phyloP scores from a whole-genome alignment of 768 basidiomycete genomes.

The Sistotremastrum niveocremeum region DNA sequence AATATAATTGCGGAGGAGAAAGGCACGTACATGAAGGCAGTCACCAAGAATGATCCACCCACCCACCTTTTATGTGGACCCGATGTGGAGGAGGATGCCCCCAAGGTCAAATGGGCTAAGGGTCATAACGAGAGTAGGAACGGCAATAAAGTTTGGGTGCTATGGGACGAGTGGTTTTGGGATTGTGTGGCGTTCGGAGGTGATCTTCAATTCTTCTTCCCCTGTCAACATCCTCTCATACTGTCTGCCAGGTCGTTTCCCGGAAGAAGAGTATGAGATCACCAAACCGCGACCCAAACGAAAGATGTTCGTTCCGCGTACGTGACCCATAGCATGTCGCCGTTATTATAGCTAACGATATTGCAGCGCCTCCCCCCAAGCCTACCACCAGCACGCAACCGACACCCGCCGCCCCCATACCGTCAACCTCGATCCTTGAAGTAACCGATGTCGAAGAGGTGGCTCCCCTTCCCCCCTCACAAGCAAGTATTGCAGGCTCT shows the following conservation, averaged over 20 bases:
- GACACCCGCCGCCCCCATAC: slow-evolving; percentile 3
- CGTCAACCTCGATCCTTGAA: slow-evolving; percentile 11
- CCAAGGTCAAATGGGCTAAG: slow-evolving; percentile 69
- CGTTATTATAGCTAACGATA: slow-evolving; percentile 5
- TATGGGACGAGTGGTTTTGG: slow-evolving; percentile 98
- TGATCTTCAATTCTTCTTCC: slow-evolving; percentile 9
- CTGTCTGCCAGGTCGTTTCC: slow-evolving; percentile 37
- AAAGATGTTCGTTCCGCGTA: slow-evolving; percentile 13
- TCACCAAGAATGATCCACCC: slow-evolving; percentile 41
- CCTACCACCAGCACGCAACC: slow-evolving; percentile 10
- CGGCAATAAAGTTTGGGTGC: slow-evolving; percentile 50
- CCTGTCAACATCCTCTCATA: neutral
- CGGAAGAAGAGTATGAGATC: slow-evolving; percentile 48
- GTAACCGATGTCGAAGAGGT: slow-evolving; percentile 2
- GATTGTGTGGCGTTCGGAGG: slow-evolving; percentile 73
- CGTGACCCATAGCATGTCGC: slow-evolving; percentile 4
- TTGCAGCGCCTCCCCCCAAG: slow-evolving; percentile 9
- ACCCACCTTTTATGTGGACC: slow-evolving; percentile 78
- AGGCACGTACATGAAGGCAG: slow-evolving; percentile 58
- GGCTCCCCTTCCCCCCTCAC: neutral
- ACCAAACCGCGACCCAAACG: slow-evolving; percentile 47
- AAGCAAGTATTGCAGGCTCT: too few relatives aligned
- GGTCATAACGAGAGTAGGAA: slow-evolving; percentile 60
- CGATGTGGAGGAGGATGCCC: slow-evolving; percentile 35
- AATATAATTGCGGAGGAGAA: slow-evolving; percentile 51